These are phyloP conservation scores for Sorghum bicolor DNA, from an alignment of 176 grass and related monocot species.

Conservation along the genomic window Sorghum_bicolor_NCBIv3 NC_012872.2:62057001-62057500, in stretches of 20 bases:
- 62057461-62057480: slow-evolving; percentile 91
- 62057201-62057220: background rate
- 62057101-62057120: background rate
- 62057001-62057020: background rate
- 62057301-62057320: background rate
- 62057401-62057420: slow-evolving; percentile 93
- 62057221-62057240: background rate
- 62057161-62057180: background rate
- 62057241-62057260: background rate
- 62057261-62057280: background rate
- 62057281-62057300: slow-evolving; percentile 2
- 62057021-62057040: background rate
- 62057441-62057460: slow-evolving; percentile 92
- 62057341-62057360: background rate
- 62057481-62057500: slow-evolving; percentile 82
- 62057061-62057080: background rate
- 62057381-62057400: slow-evolving; percentile 55
- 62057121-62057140: background rate
- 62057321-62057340: background rate
- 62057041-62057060: background rate
- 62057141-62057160: background rate
- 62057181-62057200: background rate
- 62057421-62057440: slow-evolving; percentile 95
- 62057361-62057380: background rate
- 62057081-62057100: background rate